Base-by-base conservation (phyloP, 2,329 filamentous ascomycete species). In the Sordariomycetes sp. region DNA sequence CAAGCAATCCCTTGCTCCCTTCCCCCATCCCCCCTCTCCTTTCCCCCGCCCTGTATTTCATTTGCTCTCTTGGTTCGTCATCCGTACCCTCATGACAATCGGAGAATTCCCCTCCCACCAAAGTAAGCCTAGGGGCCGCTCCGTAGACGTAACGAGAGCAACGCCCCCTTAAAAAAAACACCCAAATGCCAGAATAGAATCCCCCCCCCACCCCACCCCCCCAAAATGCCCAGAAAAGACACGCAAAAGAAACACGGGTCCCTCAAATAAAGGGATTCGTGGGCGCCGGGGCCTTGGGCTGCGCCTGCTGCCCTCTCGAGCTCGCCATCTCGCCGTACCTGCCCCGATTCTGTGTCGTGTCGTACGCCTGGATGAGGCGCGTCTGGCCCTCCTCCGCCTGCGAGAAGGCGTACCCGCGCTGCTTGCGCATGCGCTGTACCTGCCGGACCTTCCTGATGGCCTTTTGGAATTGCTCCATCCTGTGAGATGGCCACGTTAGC, bases 381-480 rank as follows among this genome's bases (percentile, higher is more conserved):
- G 92, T 95, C 74, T 97, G 94, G 65, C 86, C 90, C 72, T 99
- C 94, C 69, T 99, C 94, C 59, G 92, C 95, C 72, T 96, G 91
- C 64, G 90, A 96, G 73, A 99, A 99, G 61, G 94, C 94, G 68
- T 99, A 99, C 36, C 94, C 94, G 67, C 94, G 87, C 74, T 99
- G 94, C 74, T 99, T 99, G 69, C 94, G 90, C 94, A 97, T 99
- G 62, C 94, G 88, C 74, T 97, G 94, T 48, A 97, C 94, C 72
- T 99, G 94, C 55, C 94, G 84, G 56, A 99, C 94, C 74, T 99
- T 99, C 66, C 94, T 87, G 67, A 99, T 97, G 24, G 94, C 94
- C 74, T 99, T 99, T 74, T 99, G 94, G 78, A 99, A 99, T 73
- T 99, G 94, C 68, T 99, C 94, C 94, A 99, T 99, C 67, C 89